Conservation (phyloP, 192 early-diverging fungal species). For the Lobosporangium transversale region DNA sequence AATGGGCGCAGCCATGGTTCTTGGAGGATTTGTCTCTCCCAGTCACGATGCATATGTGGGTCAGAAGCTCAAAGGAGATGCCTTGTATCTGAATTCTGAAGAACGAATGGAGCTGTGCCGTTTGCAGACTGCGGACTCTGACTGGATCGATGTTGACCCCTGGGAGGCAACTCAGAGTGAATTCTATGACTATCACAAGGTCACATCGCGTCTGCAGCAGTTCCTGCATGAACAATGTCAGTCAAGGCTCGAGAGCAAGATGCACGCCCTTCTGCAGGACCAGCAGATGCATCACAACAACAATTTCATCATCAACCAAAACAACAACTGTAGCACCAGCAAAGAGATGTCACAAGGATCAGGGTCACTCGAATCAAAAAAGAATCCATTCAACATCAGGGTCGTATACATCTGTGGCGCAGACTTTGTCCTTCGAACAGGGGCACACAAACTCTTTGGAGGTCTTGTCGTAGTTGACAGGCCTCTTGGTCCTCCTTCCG, state of each 20-base stretch:
- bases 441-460: slow-evolving; percentile 34
- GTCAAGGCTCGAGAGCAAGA: slow-evolving; percentile 15
- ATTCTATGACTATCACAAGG: slow-evolving; percentile 46
- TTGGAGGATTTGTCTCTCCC: slow-evolving; percentile 53
- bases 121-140: slow-evolving; percentile 36
- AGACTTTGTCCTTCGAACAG: slow-evolving; percentile 51
- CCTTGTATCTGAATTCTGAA: slow-evolving; percentile 23
- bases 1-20: slow-evolving; percentile 28
- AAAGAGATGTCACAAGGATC: slow-evolving; percentile 41
- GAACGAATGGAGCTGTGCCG: slow-evolving; percentile 46
- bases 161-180: slow-evolving; percentile 48
- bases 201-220: slow-evolving; percentile 35
- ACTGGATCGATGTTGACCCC: slow-evolving; percentile 54
- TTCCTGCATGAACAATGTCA: slow-evolving; percentile 41
- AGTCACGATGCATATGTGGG: slow-evolving; percentile 52
- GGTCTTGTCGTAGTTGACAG: slow-evolving; percentile 48
- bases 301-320: not conserved
- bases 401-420: slow-evolving; percentile 56
- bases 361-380: slow-evolving; percentile 37
- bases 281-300: slow-evolving; percentile 7
- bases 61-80: slow-evolving; percentile 39
- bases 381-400: slow-evolving; percentile 49
- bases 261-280: slow-evolving; percentile 18
- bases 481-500: slow-evolving; percentile 34
- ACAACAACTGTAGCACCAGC: not conserved